These are phyloP conservation scores for Knoxia roxburghii DNA, from an alignment of 257 asterid species.

Conservation along the genomic window DNA sequence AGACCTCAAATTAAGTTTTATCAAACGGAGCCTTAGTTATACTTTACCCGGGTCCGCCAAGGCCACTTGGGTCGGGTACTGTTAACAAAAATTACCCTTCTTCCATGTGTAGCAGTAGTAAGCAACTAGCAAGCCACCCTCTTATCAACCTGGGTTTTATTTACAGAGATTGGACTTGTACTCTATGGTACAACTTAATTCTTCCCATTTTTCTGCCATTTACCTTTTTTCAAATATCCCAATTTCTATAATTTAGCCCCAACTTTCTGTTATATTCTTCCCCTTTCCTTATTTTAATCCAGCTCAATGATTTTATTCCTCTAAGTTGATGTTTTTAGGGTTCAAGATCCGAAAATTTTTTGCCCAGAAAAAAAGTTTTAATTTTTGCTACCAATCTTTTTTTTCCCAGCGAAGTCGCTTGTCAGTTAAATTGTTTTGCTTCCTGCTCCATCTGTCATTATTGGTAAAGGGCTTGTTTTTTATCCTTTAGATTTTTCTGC, in stretches of 20 bases:
- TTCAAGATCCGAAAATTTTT: slow-evolving; percentile 8
- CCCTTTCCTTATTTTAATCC: slow-evolving; percentile 1
- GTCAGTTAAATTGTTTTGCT: background rate
- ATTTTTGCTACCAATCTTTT: background rate
- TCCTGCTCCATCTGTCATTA: background rate
- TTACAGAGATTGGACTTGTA: slow-evolving; percentile 5
- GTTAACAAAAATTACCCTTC: too few relatives aligned
- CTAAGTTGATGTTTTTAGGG: background rate
- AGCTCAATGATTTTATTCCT: background rate
- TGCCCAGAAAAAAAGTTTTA: background rate
- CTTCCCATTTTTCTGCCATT: background rate
- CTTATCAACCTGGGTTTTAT: slow-evolving; percentile 8
- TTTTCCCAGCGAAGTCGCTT: slow-evolving; percentile 6
- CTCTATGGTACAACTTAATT: slow-evolving; percentile 8
- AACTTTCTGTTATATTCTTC: background rate
- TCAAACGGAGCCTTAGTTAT: too few relatives aligned
- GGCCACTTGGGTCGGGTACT: too few relatives aligned
- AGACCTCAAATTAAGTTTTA: too few relatives aligned
- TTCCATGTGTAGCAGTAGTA: background rate
- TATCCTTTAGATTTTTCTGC: background rate
- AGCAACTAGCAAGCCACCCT: background rate
- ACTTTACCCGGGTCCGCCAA: too few relatives aligned
- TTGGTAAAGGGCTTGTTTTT: background rate
- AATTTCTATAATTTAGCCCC: background rate
- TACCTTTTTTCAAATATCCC: background rate